These are phyloP conservation scores for Colletotrichum sp. DNA, from an alignment of 2,329 filamentous ascomycete species.

Conservation along the genomic window DNA sequence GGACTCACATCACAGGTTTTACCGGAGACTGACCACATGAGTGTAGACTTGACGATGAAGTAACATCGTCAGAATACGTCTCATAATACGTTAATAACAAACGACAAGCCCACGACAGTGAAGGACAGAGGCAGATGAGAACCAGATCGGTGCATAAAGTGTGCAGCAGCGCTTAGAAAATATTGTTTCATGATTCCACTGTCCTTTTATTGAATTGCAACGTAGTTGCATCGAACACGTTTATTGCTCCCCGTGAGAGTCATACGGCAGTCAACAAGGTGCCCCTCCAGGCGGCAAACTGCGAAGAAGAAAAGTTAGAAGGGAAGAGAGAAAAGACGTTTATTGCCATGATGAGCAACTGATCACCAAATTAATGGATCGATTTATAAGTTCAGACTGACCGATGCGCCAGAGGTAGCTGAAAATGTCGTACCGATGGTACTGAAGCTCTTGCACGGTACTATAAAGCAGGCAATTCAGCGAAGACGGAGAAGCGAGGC, in stretches of 20 bases:
- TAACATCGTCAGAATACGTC: not conserved
- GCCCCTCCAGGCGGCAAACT: too few relatives aligned
- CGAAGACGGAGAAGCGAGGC: fast-evolving
- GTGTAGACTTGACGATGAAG: not conserved
- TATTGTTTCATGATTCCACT: too few relatives aligned
- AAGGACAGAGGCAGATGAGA: fast-evolving
- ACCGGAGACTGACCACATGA: fast-evolving
- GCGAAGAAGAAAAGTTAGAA: too few relatives aligned
- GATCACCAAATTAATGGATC: too few relatives aligned
- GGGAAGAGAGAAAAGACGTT: too few relatives aligned
- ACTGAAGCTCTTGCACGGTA: not conserved
- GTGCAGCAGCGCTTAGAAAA: too few relatives aligned
- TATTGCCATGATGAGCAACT: too few relatives aligned
- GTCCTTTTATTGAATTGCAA: too few relatives aligned
- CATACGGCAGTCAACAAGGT: too few relatives aligned
- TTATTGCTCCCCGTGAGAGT: too few relatives aligned
- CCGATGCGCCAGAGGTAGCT: not conserved
- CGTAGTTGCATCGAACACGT: fast-evolving
- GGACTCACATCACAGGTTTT: too few relatives aligned
- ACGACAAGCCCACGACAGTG: not conserved
- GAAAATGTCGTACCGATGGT: fast-evolving
- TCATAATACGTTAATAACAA: not conserved
- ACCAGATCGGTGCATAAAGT: too few relatives aligned
- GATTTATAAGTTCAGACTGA: fast-evolving
- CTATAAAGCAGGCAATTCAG: not conserved